Evolutionary conservation across 805 yeast species (phyloP).

Genomic region (Metschnikowia gelsemii): DNA sequence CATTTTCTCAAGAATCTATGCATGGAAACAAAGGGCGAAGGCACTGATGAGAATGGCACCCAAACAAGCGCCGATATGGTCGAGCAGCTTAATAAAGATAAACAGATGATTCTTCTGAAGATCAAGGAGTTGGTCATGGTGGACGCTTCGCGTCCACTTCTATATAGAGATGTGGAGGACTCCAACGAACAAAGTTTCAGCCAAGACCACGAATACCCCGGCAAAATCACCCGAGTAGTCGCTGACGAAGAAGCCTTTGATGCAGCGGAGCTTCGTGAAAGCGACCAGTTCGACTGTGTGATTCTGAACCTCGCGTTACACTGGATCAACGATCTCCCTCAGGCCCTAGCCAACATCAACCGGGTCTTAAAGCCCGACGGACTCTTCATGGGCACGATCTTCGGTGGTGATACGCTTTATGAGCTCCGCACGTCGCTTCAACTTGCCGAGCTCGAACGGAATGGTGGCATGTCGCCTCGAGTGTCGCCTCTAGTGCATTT

Average conservation of each 20-base stretch:
- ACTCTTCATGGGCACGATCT: slow-evolving; percentile 73
- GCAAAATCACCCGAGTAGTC: slow-evolving; percentile 48
- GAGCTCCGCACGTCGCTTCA: slow-evolving; percentile 79
- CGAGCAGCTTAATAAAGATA: slow-evolving; percentile 50
- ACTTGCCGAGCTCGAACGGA: slow-evolving; percentile 76
- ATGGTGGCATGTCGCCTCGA: slow-evolving; percentile 77
- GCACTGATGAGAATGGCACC: slow-evolving; percentile 34
- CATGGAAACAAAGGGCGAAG: slow-evolving; percentile 23
- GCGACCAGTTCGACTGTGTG: slow-evolving; percentile 62
- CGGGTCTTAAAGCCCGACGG: slow-evolving; percentile 73
- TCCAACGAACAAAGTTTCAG: no score
- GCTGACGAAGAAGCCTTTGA: slow-evolving; percentile 68
- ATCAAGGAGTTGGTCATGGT: slow-evolving; percentile 60
- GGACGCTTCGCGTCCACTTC: slow-evolving; percentile 56
- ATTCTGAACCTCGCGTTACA: slow-evolving; percentile 72
- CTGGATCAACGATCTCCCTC: slow-evolving; percentile 86
- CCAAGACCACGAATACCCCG: slow-evolving; percentile 44
- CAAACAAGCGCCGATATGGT: no score
- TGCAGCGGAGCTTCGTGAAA: slow-evolving; percentile 37
- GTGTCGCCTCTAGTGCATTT: slow-evolving; percentile 79
- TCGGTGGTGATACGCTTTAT: slow-evolving; percentile 83
- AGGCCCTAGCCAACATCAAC: slow-evolving; percentile 54
- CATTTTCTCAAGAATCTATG: slow-evolving; percentile 49
- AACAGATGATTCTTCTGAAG: slow-evolving; percentile 49
- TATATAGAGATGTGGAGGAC: slow-evolving; percentile 53